Percentiles rank a stretch among this genome's conserved stretches.
These are phyloP conservation scores for Fagus sylvatica DNA, from an alignment of 306 rosid genomes.

Conservation along the genomic window DNA sequence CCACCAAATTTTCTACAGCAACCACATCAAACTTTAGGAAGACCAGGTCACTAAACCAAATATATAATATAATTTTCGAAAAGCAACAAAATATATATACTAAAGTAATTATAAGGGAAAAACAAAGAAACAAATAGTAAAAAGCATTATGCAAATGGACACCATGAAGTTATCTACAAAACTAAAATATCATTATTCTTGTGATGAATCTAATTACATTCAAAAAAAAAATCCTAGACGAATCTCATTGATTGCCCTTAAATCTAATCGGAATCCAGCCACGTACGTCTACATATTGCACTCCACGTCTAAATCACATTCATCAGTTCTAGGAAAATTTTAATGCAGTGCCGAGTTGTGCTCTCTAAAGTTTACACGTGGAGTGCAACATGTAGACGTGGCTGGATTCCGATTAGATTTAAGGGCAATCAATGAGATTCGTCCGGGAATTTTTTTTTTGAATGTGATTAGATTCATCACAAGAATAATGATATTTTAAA, in stretches of 20 bases:
- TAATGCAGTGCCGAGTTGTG: background rate
- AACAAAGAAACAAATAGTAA: background rate
- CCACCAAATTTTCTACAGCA: no score
- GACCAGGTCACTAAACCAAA: background rate
- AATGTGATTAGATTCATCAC: background rate
- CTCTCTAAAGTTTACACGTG: background rate
- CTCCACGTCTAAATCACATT: background rate
- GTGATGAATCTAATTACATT: background rate
- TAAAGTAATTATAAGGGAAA: background rate
- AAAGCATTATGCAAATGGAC: background rate
- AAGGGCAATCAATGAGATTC: background rate
- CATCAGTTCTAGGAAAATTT: background rate
- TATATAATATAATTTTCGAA: background rate
- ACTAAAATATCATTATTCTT: background rate
- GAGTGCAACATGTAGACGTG: background rate
- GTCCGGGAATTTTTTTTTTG: background rate
- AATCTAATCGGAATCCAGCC: background rate
- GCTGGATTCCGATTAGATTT: background rate
- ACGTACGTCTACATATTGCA: background rate
- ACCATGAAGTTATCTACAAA: background rate
- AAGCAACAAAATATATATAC: background rate
- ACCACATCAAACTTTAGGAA: background rate
- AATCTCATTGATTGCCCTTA: background rate
- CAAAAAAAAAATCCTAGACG: background rate
- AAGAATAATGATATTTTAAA: background rate